Base-by-base conservation (phyloP, 345 rosid species). In the Salix koriyanagi region DNA sequence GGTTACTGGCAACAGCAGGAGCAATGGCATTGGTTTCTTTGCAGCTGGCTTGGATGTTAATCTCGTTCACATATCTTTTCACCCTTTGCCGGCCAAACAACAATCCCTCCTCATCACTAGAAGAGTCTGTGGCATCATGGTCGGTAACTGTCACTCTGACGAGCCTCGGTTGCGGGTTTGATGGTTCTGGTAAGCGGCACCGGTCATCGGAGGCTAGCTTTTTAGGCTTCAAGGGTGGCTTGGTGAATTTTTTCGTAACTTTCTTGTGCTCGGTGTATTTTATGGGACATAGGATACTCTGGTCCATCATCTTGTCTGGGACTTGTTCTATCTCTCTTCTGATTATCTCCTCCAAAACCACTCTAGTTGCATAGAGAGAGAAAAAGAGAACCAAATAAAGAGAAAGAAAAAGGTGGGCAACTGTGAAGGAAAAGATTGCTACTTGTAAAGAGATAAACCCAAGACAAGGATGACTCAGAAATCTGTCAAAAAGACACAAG, bases 121-220 rank as follows among this genome's bases (percentile, higher is more conserved):
- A 93, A 25, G 99, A 93, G 76, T 96, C 99, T 0, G 99, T 96
- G 11, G 99, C 99, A 42, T 93, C 88, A 0, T 87, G 89, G 77
- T 96, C 99, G 3, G 89, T 89, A 0, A 88, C 75, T 5, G 84
- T 86, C 58, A 96, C 79, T 71, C 98, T 88, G 2, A 96, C 85
- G 18, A 86, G 42, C 67, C 89, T 84, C 0, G 42, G 80, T 6
- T 71, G 61, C 0, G 25, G 71, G 3, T 15, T 39, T 58, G 64
- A 58, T 12, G 64, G n/a, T 44, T 70, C 5, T n/a, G 7, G 16
- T 2, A 15, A 37, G 56, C 30, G 70, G 65, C 13, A 52, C 44
- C 70, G 66, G 10, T 72, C 83, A 5, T 80, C 66, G 39, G 82
- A 13, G 44, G 7, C 4, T 2, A 28, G 3, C 44, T 61, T 86